Base-by-base conservation (phyloP, 345 rosid genomes). In the Pugionium cornutum region DNA sequence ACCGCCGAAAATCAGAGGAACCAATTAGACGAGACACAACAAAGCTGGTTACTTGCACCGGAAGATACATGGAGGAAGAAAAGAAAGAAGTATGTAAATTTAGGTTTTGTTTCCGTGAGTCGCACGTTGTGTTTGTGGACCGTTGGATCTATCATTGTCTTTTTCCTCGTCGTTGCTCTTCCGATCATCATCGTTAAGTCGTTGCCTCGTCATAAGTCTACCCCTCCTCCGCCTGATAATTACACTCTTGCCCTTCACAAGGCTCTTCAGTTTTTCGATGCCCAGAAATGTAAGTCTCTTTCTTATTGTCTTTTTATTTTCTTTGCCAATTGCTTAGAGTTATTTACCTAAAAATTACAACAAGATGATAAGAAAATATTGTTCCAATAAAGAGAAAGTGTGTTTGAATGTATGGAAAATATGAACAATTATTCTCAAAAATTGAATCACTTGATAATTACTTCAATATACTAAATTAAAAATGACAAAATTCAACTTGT, bases 201-300 rank as follows among this genome's bases (percentile, higher is more conserved):
- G 4, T n/a, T 91, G 64, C 96, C 98, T 0, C 53, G 65, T 37
- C 87, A 80, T 73, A 78, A 77, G 46, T 5, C 79, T 11, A 34
- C 6, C 1, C 86, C 91, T 49, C 78, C 91, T 6, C 82, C 85
- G 2, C 83, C 89, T 0, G 96, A 91, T 58, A 67, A 82, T 64
- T 89, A 91, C 82, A 79, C 96, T 49, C 66, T 78, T 44, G 98
- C 96, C 25, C 86, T 91, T 56, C 88, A 76, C 41, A 86, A 89
- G 78, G 86, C 96, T 6, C 77, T 91, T 51, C 86, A 85, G 64
- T 91, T 91, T 75, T 91, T 91, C 76, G 86, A 91, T 50, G 96
- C 96, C 45, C 98, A 91, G 45, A 89, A 84, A 76, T 91, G 98
- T 86, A 85, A 71, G 90, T 80, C 41, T 40, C 31, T 35, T 32